phyloP scores from a whole-genome alignment of 2,329 filamentous ascomycete genomes.

The Penicillium sp. region DNA sequence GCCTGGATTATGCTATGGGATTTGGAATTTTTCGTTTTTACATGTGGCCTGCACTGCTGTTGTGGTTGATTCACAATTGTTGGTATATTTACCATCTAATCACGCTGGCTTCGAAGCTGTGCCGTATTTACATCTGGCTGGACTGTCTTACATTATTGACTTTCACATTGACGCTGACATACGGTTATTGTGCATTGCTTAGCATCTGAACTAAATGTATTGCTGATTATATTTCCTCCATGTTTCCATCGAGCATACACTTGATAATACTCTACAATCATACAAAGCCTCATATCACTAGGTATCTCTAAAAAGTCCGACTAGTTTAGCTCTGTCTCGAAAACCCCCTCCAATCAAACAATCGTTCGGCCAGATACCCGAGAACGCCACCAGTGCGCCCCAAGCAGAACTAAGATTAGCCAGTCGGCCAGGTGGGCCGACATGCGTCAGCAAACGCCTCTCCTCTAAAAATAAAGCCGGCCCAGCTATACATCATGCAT shows the following conservation, averaged over 20 bases:
- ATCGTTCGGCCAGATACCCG: background rate
- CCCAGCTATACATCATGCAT: background rate
- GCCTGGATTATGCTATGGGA: background rate
- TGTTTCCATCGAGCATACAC: background rate
- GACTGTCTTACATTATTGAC: slow-evolving; percentile 2
- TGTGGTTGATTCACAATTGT: background rate
- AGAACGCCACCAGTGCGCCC: background rate
- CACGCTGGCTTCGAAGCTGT: background rate
- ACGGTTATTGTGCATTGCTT: slow-evolving; percentile 24
- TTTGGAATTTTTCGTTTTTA: background rate
- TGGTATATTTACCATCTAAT: background rate
- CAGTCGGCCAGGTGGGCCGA: slow-evolving; percentile 5
- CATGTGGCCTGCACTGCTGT: background rate
- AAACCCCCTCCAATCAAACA: background rate
- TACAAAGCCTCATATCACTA: too few relatives aligned
- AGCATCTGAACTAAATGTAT: slow-evolving; percentile 15
- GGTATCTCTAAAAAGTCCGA: too few relatives aligned
- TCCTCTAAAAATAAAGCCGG: slow-evolving; percentile 8
- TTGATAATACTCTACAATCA: background rate
- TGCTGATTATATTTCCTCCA: background rate
- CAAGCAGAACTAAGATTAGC: too few relatives aligned
- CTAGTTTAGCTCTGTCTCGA: background rate
- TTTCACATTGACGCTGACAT: background rate
- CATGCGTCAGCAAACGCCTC: slow-evolving; percentile 12
- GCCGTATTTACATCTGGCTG: background rate